phyloP scores from a whole-genome alignment of 1,284 basidiomycete species.

The Ceratobasidium sp. region DNA sequence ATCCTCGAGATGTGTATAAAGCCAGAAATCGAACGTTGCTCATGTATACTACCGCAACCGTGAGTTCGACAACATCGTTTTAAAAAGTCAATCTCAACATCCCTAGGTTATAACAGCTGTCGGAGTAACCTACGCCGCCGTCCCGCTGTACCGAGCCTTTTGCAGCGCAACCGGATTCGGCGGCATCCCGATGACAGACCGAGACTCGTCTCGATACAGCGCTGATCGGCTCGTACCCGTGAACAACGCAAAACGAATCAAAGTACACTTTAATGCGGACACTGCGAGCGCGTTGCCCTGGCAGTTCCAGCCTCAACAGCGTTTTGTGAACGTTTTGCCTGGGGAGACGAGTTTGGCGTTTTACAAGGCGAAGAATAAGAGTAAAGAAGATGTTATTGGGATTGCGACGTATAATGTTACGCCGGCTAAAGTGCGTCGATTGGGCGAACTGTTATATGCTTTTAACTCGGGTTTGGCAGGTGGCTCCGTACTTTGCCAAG shows the following conservation, averaged over 20 bases:
- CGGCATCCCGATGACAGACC: slow-evolving; percentile 91
- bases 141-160: slow-evolving; percentile 97
- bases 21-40: slow-evolving; percentile 75
- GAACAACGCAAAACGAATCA: slow-evolving; percentile 81
- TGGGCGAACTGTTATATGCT: neutral
- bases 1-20: slow-evolving; percentile 49
- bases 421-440: slow-evolving; percentile 81
- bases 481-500: slow-evolving; percentile 99
- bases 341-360: slow-evolving; percentile 98
- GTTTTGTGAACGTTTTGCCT: slow-evolving; percentile 90
- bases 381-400: slow-evolving; percentile 91
- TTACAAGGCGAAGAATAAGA: slow-evolving; percentile 93
- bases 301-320: slow-evolving; percentile 93
- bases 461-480: slow-evolving; percentile 64
- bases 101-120: slow-evolving; percentile 81
- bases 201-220: slow-evolving; percentile 76
- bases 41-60: slow-evolving; percentile 85
- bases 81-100: slow-evolving; percentile 25
- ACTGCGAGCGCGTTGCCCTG: slow-evolving; percentile 91
- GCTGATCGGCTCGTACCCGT: slow-evolving; percentile 85
- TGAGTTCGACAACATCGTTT: slow-evolving; percentile 60
- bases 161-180: slow-evolving; percentile 98
- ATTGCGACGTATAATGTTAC: slow-evolving; percentile 99
- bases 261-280: slow-evolving; percentile 97
- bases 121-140: slow-evolving; percentile 94